Evolutionary conservation across 2,329 filamentous ascomycete genomes (phyloP), one percentile per base, ranked within the genome.

Genomic region (Fusarium coicis): DNA sequence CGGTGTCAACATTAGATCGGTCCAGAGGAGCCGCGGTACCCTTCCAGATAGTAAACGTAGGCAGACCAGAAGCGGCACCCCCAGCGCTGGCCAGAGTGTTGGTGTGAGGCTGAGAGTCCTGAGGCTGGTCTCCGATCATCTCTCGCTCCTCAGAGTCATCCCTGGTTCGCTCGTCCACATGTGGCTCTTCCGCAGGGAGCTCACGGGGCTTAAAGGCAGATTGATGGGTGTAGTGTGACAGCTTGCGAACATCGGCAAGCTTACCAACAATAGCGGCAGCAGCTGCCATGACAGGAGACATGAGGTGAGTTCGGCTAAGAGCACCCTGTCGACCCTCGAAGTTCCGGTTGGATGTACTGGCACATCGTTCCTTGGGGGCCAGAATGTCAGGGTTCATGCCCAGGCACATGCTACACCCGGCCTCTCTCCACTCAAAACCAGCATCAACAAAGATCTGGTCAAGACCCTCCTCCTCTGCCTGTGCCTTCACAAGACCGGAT

Each of bases 311-410:
- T 68, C 96, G 91, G 66, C 96, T 94, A 71, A 91, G 91, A 68
- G 96, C 95, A 80, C 96, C 96, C 84, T 99, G 96, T 73, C 96
- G 92, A 70, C 96, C 96, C 82, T 98, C 96, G 77, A 98, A 98
- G 84, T 98, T 98, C 78, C 96, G 93, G 86, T 98, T 98, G 72
- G 94, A 97, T 55, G 96, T 98, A 80, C 93, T 96, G 46, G 96
- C 96, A 81, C 96, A 98, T 79, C 96, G 92, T 85, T 99, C 96
- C 81, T 93, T 90, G 60, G 96, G 95, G 4, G 95, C 91, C 52
- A 98, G 89, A 73, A 99, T 98, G 82, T 99, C 96, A 0, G 96
- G 96, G 87, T 99, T 99, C 96, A 99, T 99, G 81, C 96, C 96
- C 62, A 99, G 89, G 81, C 96, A 98, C 96, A 99, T 99, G 72